These are phyloP conservation scores for Calonectria henricotiae DNA, from an alignment of 2,329 filamentous ascomycete species.

Conservation along the genomic window DNA sequence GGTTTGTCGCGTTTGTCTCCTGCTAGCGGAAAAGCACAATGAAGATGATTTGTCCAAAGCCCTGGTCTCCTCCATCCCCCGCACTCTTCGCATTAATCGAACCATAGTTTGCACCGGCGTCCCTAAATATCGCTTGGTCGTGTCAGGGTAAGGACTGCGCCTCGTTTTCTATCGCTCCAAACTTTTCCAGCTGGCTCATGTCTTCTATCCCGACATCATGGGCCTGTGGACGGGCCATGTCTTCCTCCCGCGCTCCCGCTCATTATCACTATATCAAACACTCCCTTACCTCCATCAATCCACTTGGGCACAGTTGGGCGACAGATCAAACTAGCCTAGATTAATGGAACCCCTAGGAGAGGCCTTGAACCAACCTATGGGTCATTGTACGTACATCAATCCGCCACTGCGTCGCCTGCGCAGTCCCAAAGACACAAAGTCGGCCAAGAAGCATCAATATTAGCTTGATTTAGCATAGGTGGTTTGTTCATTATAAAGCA, in stretches of 20 bases:
- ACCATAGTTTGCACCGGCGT: constrained; percentile 6
- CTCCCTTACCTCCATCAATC: constrained; percentile 41
- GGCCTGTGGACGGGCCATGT: constrained; percentile 46
- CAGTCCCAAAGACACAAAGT: constrained; percentile 4
- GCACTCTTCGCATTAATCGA: constrained; percentile 23
- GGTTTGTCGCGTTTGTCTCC: constrained; percentile 20
- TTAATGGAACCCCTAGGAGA: constrained; percentile 40
- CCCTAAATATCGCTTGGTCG: constrained; percentile 34
- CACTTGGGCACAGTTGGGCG: constrained; percentile 34
- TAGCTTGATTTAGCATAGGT: background rate
- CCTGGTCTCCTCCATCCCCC: constrained; percentile 25
- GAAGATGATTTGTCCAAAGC: constrained; percentile 19
- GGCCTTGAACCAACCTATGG: constrained; percentile 30
- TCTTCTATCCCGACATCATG: constrained; percentile 40
- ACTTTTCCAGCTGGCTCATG: constrained; percentile 39
- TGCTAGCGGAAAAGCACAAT: constrained; percentile 26
- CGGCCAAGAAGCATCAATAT: constrained; percentile 11
- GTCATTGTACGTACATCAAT: constrained; percentile 20
- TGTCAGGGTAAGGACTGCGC: constrained; percentile 8
- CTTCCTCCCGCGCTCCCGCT: constrained; percentile 35
- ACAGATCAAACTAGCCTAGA: constrained; percentile 39
- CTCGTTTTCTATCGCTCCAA: constrained; percentile 30
- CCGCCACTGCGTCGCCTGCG: background rate
- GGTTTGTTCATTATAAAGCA: constrained; percentile 14
- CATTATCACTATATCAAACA: constrained; percentile 30